Evolutionary conservation across 31 red algal genomes (phyloP), one percentile per base, ranked within the genome.

Genomic region (Porphyra umbilicalis): DNA sequence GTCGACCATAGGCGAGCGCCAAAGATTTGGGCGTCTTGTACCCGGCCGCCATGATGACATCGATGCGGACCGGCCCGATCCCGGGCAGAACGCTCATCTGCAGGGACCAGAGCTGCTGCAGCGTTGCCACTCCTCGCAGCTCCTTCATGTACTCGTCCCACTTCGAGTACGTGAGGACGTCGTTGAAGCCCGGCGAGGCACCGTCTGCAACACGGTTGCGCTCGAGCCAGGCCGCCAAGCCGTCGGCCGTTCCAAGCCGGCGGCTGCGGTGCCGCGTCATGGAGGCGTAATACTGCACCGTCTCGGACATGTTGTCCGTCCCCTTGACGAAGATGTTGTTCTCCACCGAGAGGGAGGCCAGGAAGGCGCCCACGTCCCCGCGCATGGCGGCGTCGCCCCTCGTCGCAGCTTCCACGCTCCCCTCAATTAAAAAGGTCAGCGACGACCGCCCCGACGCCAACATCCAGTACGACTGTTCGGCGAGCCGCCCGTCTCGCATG

Each of bases 31-130:
- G 91, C 29, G 91, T 93, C 9, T 42, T 80, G 76, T 86, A 91
- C 16, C 83, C 91, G 18, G 68, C 78, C 0, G 34, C 86, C 44
- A 85, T 76, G 34, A 93, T 68, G 3, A 18, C 79, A 30, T 25
- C 39, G 32, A 87, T 86, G 8, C 38, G 88, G n/a, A 30, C 75
- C 9, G 76, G 79, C 2, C 77, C 86, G 77, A 93, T 35, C 4
- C 86, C 83, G 16, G 34, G 35, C 29, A 82, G 25, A 25, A 82
- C 75, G 44, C 82, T 80, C 13, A 93, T 78, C 40, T 93, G 91
- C 37, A 93, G 68, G 33, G 83, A 79, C 80, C 88, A 93, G 25
- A 93, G 74, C 79, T 93, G 86, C 36, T 86, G 83, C 16, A 93
- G 86, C 34, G 86, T 88, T 20, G 82, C 39, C 6, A 78, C 36